phyloP scores from a whole-genome alignment of 495 filamentous ascomycete genomes.

The Lasiosphaeria miniovina region DNA sequence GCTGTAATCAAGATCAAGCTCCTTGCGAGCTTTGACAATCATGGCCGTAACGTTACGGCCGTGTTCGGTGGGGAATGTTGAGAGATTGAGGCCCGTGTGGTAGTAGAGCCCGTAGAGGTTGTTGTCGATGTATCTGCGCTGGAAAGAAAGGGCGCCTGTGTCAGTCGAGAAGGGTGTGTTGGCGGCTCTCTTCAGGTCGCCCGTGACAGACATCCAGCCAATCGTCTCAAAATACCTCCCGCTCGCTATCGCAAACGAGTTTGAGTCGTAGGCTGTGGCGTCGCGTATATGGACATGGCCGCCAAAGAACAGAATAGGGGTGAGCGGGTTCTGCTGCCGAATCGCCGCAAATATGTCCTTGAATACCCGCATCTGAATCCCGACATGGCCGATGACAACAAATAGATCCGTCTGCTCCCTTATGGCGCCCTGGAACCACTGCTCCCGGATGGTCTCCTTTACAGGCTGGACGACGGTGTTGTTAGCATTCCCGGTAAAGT shows the following conservation, averaged over 20 bases:
- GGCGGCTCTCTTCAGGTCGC: conserved; percentile 48
- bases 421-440: conserved; percentile 89
- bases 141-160: conserved; percentile 47
- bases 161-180: neutral
- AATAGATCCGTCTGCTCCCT: conserved; percentile 84
- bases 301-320: conserved; percentile 89
- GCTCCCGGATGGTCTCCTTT: conserved; percentile 70
- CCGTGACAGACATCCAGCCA: conserved; percentile 86
- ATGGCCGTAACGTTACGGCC: conserved; percentile 69
- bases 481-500: conserved; percentile 84
- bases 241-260: conserved; percentile 78
- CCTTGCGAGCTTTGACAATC: conserved; percentile 67
- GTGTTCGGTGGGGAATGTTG: conserved; percentile 73
- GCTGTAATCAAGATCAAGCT: conserved; percentile 65
- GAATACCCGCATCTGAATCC: conserved; percentile 75
- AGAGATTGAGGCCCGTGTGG: conserved; percentile 67
- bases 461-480: conserved; percentile 84
- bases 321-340: conserved; percentile 69
- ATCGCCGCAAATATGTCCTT: conserved; percentile 75
- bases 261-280: conserved; percentile 74
- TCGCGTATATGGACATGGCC: conserved; percentile 91
- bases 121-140: conserved; percentile 89
- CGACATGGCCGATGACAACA: conserved; percentile 82
- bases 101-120: conserved; percentile 83
- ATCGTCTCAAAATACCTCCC: conserved; percentile 99